These are phyloP conservation scores for Allium sativum DNA, from an alignment of 106 monocot species.

Conservation along the genomic window DNA sequence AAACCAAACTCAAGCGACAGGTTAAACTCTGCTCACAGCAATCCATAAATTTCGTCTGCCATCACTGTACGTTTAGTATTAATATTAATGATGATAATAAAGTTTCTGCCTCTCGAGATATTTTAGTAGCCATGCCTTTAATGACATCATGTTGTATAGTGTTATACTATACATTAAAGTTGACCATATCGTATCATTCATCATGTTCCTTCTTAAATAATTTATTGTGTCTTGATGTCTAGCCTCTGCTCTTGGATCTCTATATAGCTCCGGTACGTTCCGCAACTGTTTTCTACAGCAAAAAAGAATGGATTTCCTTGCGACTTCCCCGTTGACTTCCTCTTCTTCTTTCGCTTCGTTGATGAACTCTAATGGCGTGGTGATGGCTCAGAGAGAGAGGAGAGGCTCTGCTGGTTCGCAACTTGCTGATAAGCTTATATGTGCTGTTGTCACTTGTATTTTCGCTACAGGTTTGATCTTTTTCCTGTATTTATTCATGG, in stretches of 20 bases:
- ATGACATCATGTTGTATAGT: no score
- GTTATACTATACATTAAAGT: no score
- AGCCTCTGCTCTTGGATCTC: background rate
- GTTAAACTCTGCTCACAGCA: no score
- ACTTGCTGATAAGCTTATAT: slow-evolving; percentile 8
- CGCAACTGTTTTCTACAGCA: no score
- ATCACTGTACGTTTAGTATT: no score
- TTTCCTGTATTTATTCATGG: background rate
- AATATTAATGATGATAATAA: no score
- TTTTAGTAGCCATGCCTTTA: no score
- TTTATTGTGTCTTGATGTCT: background rate
- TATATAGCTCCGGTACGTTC: no score
- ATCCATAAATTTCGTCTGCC: no score
- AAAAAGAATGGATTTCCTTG: background rate
- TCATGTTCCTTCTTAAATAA: background rate
- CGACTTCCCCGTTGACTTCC: background rate
- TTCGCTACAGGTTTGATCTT: slow-evolving; percentile 10
- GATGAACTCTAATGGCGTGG: background rate
- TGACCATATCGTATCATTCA: background rate
- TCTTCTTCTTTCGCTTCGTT: background rate
- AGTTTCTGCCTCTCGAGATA: no score
- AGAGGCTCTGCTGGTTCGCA: slow-evolving; percentile 1
- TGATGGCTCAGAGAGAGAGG: background rate
- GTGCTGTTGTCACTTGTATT: slow-evolving; percentile 4
- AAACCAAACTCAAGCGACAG: no score